Evolutionary conservation across 2,329 filamentous ascomycete species (phyloP).

Genomic region (Aureobasidium pullulans): DNA sequence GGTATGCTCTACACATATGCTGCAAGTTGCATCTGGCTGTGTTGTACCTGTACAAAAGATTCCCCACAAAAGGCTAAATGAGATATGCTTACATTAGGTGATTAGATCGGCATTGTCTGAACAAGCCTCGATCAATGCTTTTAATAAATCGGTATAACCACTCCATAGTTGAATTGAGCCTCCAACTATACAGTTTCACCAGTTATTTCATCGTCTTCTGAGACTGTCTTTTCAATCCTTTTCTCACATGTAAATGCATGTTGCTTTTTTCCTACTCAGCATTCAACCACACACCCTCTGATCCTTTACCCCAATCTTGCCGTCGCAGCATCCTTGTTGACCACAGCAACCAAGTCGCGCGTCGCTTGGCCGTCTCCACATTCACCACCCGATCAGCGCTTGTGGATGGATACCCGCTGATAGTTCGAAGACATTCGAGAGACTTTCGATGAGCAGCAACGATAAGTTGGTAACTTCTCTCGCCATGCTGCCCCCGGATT

Average conservation of each 20-base stretch:
- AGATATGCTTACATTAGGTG: conserved; percentile 12
- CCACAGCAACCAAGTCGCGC: conserved; percentile 2
- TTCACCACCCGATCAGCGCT: neutral
- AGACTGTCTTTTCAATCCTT: no score
- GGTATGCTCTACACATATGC: neutral
- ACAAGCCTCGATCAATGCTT: conserved; percentile 10
- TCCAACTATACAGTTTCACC: conserved; percentile 3
- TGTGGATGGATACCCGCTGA: conserved; percentile 7
- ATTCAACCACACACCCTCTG: neutral
- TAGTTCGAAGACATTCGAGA: conserved; percentile 9
- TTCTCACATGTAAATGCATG: neutral
- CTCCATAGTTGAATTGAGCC: conserved; percentile 1
- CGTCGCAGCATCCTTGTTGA: neutral
- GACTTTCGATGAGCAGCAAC: conserved; percentile 6
- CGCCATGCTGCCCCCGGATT: conserved; percentile 1
- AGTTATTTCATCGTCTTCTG: conserved; percentile 1
- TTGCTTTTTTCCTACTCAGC: neutral
- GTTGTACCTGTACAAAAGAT: conserved; percentile 8
- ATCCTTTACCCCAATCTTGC: neutral
- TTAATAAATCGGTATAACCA: conserved; percentile 2
- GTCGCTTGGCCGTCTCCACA: conserved; percentile 10
- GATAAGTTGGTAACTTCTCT: conserved; percentile 7
- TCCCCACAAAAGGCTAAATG: conserved; percentile 11
- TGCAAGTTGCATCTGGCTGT: neutral
- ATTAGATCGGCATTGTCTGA: conserved; percentile 8